Conservation (phyloP, 176 grass and related monocot species). For the Triticum timopheevii region DNA sequence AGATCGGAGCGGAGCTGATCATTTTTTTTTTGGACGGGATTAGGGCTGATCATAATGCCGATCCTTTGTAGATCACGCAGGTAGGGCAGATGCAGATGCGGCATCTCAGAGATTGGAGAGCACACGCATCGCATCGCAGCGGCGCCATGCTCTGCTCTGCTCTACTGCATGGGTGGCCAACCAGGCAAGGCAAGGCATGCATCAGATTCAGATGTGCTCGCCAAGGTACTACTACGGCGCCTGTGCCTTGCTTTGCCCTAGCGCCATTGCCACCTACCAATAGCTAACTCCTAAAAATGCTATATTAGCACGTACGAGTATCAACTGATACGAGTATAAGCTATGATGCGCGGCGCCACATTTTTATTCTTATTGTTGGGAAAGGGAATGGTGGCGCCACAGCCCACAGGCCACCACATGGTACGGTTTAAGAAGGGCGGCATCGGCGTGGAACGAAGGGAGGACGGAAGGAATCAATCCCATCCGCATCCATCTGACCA, state of each 20-base stretch:
- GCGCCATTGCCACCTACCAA: neutral
- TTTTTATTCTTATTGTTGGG: too few relatives aligned
- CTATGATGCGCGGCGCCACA: neutral
- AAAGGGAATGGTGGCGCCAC: too few relatives aligned
- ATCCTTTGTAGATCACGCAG: neutral
- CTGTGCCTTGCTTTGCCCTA: neutral
- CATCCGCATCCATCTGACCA: neutral
- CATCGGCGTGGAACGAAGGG: neutral
- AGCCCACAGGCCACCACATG: too few relatives aligned
- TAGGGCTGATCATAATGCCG: neutral
- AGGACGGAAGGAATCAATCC: slow-evolving; percentile 19
- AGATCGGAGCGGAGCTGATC: neutral
- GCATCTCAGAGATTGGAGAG: neutral
- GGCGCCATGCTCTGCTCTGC: neutral
- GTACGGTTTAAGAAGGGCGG: neutral
- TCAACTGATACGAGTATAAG: neutral
- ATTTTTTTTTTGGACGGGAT: neutral
- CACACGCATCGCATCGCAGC: slow-evolving; percentile 7
- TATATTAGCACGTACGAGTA: neutral
- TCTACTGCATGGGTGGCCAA: neutral
- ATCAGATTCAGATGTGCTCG: slow-evolving; percentile 30
- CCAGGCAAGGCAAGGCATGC: neutral
- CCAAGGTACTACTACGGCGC: neutral
- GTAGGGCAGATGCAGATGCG: neutral
- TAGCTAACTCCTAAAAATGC: neutral